Evolutionary conservation across 116 monocot genomes (phyloP).

Genomic region (Posidonia oceanica): DNA sequence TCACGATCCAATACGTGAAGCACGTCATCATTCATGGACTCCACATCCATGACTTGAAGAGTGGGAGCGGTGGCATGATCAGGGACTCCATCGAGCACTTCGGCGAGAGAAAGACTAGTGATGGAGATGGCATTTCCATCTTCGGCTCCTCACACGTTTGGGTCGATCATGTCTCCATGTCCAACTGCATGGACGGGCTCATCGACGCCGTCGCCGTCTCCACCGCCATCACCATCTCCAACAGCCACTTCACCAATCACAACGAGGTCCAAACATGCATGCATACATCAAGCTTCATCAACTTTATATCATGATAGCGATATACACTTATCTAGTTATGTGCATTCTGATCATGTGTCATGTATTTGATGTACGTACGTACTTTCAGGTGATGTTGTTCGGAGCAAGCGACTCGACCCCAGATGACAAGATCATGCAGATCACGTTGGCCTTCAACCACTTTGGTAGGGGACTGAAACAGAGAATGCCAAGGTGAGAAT

Average conservation of each 20-base stretch:
- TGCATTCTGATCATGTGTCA: no score
- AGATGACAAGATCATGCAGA: conserved; percentile 53
- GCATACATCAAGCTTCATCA: no score
- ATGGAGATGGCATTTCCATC: conserved; percentile 75
- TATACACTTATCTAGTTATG: no score
- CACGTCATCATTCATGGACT: conserved; percentile 67
- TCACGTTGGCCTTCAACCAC: conserved; percentile 87
- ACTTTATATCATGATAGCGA: no score
- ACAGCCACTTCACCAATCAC: conserved; percentile 71
- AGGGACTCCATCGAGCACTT: conserved; percentile 44
- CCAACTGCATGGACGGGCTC: conserved; percentile 64
- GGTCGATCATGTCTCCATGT: conserved; percentile 81
- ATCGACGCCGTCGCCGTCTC: conserved; percentile 62
- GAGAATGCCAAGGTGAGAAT: conserved; percentile 66
- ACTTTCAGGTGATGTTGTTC: conserved; percentile 60
- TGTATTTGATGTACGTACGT: no score
- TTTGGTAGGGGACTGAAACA: conserved; percentile 65
- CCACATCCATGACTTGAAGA: conserved; percentile 55
- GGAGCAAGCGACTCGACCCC: conserved; percentile 32
- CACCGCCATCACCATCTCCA: conserved; percentile 83
- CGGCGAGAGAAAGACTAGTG: conserved; percentile 45
- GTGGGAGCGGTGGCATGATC: conserved; percentile 47
- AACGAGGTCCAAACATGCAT: conserved; percentile 28
- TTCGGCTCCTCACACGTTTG: conserved; percentile 62
- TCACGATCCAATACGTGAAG: conserved; percentile 62